Evolutionary conservation across 257 asterid species (phyloP).

Genomic region (Solanum appendiculatum): DNA sequence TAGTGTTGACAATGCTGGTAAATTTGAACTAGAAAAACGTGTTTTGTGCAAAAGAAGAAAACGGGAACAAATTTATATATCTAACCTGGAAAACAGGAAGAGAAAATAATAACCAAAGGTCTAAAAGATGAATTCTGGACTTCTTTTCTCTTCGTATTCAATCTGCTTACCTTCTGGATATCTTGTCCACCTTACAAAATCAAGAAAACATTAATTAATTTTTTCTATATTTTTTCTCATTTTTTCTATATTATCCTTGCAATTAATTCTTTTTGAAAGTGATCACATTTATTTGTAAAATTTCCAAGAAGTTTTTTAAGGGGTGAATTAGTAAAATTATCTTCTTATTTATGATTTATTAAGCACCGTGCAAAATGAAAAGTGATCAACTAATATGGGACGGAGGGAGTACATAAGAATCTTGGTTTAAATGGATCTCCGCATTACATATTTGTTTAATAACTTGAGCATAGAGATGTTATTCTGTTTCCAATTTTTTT

Average conservation of each 20-base stretch:
- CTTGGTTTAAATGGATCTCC: not conserved
- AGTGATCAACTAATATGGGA: not conserved
- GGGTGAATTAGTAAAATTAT: not conserved
- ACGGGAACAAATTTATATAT: not conserved
- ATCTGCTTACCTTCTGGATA: not conserved
- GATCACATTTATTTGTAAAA: not conserved
- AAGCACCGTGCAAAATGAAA: not conserved
- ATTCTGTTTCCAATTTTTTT: not conserved
- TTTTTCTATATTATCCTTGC: not conserved
- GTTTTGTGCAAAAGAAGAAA: not conserved
- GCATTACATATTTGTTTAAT: not conserved
- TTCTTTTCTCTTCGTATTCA: not conserved
- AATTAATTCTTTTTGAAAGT: not conserved
- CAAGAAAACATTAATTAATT: not conserved
- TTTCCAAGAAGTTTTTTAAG: no score
- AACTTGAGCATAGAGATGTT: not conserved
- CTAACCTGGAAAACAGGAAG: not conserved
- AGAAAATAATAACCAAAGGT: not conserved
- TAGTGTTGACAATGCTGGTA: not conserved
- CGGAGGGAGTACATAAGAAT: not conserved
- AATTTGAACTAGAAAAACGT: not conserved
- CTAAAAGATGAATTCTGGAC: not conserved
- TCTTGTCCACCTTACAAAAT: not conserved
- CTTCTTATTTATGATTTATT: not conserved
- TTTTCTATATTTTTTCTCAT: no score